phyloP scores from a whole-genome alignment of 768 basidiomycete genomes.

The Hortiboletus campestris region DNA sequence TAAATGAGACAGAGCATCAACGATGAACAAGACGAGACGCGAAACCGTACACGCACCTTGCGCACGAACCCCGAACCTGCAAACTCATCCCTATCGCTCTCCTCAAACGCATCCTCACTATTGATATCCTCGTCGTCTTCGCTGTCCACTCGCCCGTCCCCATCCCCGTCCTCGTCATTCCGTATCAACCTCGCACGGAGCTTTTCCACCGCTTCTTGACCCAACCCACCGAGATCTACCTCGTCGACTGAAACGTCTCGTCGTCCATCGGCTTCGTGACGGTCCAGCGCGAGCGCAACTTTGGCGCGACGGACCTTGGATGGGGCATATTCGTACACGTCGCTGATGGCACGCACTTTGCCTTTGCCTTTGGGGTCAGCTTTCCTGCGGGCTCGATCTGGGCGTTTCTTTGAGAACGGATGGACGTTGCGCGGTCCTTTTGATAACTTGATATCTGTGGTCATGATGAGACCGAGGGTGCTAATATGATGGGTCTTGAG shows the following conservation, averaged over 20 bases:
- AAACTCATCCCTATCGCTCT: constrained; percentile 77
- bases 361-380: constrained; percentile 7
- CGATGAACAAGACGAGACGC: background rate
- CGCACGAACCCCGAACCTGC: constrained; percentile 52
- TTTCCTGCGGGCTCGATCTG: constrained; percentile 50
- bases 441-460: constrained; percentile 14
- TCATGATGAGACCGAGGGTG: constrained; percentile 9
- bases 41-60: constrained; percentile 5
- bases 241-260: constrained; percentile 39
- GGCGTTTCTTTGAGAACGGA: constrained; percentile 34
- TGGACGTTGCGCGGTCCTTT: constrained; percentile 8
- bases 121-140: constrained; percentile 86
- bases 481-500: background rate
- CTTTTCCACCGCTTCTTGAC: constrained; percentile 32
- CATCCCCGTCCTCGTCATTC: constrained; percentile 49
- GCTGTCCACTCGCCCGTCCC: constrained; percentile 44
- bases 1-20: constrained; percentile 5
- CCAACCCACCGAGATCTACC: constrained; percentile 34
- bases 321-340: constrained; percentile 66
- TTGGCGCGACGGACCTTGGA: constrained; percentile 49
- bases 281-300: constrained; percentile 53
- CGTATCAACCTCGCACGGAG: constrained; percentile 49
- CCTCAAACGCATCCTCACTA: constrained; percentile 81
- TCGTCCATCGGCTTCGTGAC: constrained; percentile 45
- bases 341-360: constrained; percentile 37